A percentile compares a stretch with the other conserved stretches of the same genome.
These are phyloP conservation scores for Cercospora sesami DNA, from an alignment of 2,329 filamentous ascomycete species.

Conservation along the genomic window DNA sequence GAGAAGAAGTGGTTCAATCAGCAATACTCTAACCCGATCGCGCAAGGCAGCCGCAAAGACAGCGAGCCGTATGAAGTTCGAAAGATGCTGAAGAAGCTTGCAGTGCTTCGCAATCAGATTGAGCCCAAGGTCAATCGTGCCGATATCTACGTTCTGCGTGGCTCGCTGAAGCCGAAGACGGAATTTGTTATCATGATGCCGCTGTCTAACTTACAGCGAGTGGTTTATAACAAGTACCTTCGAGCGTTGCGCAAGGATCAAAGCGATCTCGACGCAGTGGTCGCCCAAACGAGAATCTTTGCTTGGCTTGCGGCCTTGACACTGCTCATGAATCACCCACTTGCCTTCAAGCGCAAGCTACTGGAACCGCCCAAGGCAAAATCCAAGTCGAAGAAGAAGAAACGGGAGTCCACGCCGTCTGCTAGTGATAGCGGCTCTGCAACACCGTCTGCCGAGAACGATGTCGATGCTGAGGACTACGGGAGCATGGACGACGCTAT, in stretches of 20 bases:
- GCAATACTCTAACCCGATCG: slow-evolving; percentile 72
- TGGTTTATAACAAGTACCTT: slow-evolving; percentile 61
- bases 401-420: slow-evolving; percentile 13
- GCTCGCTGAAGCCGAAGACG: slow-evolving; percentile 69
- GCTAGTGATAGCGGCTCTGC: slow-evolving; percentile 21
- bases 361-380: slow-evolving; percentile 39
- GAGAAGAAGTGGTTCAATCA: slow-evolving; percentile 64
- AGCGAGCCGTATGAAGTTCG: slow-evolving; percentile 59
- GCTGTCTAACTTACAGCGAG: slow-evolving; percentile 64
- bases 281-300: slow-evolving; percentile 45
- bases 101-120: slow-evolving; percentile 69
- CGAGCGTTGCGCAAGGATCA: slow-evolving; percentile 44
- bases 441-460: slow-evolving; percentile 18
- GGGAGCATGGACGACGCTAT: slow-evolving; percentile 34
- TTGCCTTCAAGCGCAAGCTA: slow-evolving; percentile 54
- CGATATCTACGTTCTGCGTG: slow-evolving; percentile 66
- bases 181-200: slow-evolving; percentile 80
- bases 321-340: slow-evolving; percentile 61
- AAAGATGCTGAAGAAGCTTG: slow-evolving; percentile 64
- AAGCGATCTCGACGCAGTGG: neutral
- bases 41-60: slow-evolving; percentile 67
- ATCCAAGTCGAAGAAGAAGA: slow-evolving; percentile 10
- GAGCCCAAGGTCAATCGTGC: slow-evolving; percentile 75
- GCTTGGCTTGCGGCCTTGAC: slow-evolving; percentile 56
- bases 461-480: slow-evolving; percentile 28